Conservation (phyloP, 345 rosid species). For the thale cress (Arabidopsis thaliana) region TAIR10.1 NC_003070.9:26339501-26340000, state of each 20-base stretch:
- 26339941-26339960: background rate
- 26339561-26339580: background rate
- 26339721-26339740: background rate
- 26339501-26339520: too few species aligned
- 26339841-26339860: background rate
- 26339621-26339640: background rate
- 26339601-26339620: background rate
- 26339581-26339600: background rate
- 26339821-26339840: constrained; percentile 27
- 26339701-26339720: constrained; percentile 18
- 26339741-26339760: constrained; percentile 13
- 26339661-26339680: constrained; percentile 2
- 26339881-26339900: constrained; percentile 6
- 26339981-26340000: background rate
- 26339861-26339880: constrained; percentile 5
- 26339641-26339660: background rate
- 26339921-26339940: constrained; percentile 20
- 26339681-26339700: constrained; percentile 7
- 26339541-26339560: background rate
- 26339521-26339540: too few species aligned
- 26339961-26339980: constrained; percentile 5
- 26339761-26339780: background rate
- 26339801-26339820: constrained; percentile 14
- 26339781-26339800: background rate
- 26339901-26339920: constrained; percentile 19